Conservation (phyloP, 2,329 filamentous ascomycete genomes). For the Zymoseptoria pseudotritici region DNA sequence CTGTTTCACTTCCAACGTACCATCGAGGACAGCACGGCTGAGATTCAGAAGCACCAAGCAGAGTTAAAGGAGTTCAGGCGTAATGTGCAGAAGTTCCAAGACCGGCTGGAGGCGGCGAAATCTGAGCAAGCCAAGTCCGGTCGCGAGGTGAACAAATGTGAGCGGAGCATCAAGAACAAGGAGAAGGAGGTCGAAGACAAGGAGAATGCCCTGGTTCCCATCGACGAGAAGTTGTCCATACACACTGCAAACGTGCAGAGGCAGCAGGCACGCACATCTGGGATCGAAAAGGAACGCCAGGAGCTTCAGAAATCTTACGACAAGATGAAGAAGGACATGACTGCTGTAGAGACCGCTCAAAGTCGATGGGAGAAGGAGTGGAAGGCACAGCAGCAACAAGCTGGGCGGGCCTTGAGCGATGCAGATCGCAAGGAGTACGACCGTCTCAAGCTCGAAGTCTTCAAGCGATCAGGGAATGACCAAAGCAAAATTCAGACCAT, state of each 20-base stretch:
- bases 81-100: slow-evolving; percentile 77
- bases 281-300: slow-evolving; percentile 69
- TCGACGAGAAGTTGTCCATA: slow-evolving; percentile 85
- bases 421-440: slow-evolving; percentile 87
- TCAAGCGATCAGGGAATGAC: slow-evolving; percentile 70
- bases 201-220: slow-evolving; percentile 75
- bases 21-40: slow-evolving; percentile 82
- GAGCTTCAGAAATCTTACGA: slow-evolving; percentile 60
- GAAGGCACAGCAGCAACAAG: slow-evolving; percentile 73
- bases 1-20: slow-evolving; percentile 88
- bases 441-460: slow-evolving; percentile 73
- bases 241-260: slow-evolving; percentile 63
- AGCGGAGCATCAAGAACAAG: slow-evolving; percentile 76
- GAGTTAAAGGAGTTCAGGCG: slow-evolving; percentile 88
- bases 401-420: slow-evolving; percentile 78
- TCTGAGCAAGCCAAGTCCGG: slow-evolving; percentile 72
- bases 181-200: slow-evolving; percentile 82
- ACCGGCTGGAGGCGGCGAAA: slow-evolving; percentile 70
- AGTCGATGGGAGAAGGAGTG: slow-evolving; percentile 82
- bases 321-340: slow-evolving; percentile 72
- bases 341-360: slow-evolving; percentile 81
- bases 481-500: slow-evolving; percentile 79
- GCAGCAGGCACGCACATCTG: slow-evolving; percentile 59
- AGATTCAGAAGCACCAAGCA: slow-evolving; percentile 89
- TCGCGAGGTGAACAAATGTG: slow-evolving; percentile 71